Conservation (phyloP, 2,329 filamentous ascomycete species). For the Paecilomyces sp. region DNA sequence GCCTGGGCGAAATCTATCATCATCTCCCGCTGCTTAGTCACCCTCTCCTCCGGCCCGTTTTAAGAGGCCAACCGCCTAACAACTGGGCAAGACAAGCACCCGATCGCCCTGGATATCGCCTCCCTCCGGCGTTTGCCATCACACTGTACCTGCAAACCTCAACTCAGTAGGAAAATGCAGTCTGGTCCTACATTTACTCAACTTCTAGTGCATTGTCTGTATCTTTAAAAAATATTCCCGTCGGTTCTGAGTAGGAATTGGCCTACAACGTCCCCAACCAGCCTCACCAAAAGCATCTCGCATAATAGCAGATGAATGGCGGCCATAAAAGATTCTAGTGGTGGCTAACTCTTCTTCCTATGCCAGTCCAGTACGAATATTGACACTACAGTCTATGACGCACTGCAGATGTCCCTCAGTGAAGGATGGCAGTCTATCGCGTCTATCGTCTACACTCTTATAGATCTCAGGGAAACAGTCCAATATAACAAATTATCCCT, state of each 20-base stretch:
- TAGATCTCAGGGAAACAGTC: neutral
- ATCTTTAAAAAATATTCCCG: too few species aligned
- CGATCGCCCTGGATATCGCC: neutral
- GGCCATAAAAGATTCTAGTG: too few species aligned
- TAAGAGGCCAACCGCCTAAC: neutral
- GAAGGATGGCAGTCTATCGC: neutral
- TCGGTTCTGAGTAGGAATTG: too few species aligned
- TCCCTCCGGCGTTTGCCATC: neutral
- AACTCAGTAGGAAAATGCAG: too few species aligned
- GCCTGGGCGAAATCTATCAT: conserved; percentile 30
- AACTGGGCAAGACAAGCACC: neutral
- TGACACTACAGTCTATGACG: neutral
- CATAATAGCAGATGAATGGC: too few species aligned
- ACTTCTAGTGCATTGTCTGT: too few species aligned
- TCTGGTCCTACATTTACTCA: too few species aligned
- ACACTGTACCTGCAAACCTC: neutral
- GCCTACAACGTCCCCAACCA: too few species aligned
- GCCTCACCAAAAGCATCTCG: too few species aligned
- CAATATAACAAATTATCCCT: neutral
- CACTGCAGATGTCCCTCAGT: neutral
- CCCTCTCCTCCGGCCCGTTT: conserved; percentile 3
- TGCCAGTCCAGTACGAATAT: neutral
- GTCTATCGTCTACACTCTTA: neutral
- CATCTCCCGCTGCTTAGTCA: conserved; percentile 25
- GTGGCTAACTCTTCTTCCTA: too few species aligned